phyloP scores from a whole-genome alignment of 768 basidiomycete species.

The Auricularia sp. region DNA sequence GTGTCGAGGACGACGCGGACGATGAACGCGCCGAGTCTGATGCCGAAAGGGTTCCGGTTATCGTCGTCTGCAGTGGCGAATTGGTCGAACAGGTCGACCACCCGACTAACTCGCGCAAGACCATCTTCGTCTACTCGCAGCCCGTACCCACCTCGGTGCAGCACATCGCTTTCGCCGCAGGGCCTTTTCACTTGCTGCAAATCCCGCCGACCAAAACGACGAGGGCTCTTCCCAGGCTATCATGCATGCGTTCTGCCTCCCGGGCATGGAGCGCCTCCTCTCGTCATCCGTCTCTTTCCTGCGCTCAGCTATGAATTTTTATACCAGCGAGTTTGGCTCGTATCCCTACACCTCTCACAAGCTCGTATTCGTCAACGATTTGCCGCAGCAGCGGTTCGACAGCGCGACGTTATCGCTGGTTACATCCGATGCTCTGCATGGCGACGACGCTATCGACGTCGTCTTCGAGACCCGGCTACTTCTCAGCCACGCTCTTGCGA shows the following conservation, averaged over 20 bases:
- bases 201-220: slow-evolving; percentile 57
- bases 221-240: slow-evolving; percentile 53
- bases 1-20: slow-evolving; percentile 37
- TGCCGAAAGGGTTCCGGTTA: slow-evolving; percentile 48
- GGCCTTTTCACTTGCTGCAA: slow-evolving; percentile 76
- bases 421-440: slow-evolving; percentile 73
- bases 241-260: slow-evolving; percentile 89
- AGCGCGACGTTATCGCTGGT: slow-evolving; percentile 75
- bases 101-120: slow-evolving; percentile 87
- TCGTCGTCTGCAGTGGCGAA: slow-evolving; percentile 92
- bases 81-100: slow-evolving; percentile 90
- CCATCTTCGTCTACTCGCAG: slow-evolving; percentile 88
- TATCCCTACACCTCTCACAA: slow-evolving; percentile 96
- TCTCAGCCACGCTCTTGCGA: slow-evolving; percentile 80
- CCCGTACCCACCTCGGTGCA: slow-evolving; percentile 84
- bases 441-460: slow-evolving; percentile 86
- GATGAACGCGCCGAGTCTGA: slow-evolving; percentile 35
- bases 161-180: slow-evolving; percentile 91
- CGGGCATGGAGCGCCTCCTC: slow-evolving; percentile 72
- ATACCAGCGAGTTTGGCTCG: slow-evolving; percentile 83
- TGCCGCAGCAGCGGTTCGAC: slow-evolving; percentile 74
- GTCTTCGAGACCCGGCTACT: slow-evolving; percentile 82
- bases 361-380: slow-evolving; percentile 84
- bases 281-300: slow-evolving; percentile 62
- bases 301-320: slow-evolving; percentile 86